A percentile compares a stretch with the other conserved stretches of the same genome.
Conservation (phyloP, 2,329 filamentous ascomycete species). For the Plenodomus lindquistii region DNA sequence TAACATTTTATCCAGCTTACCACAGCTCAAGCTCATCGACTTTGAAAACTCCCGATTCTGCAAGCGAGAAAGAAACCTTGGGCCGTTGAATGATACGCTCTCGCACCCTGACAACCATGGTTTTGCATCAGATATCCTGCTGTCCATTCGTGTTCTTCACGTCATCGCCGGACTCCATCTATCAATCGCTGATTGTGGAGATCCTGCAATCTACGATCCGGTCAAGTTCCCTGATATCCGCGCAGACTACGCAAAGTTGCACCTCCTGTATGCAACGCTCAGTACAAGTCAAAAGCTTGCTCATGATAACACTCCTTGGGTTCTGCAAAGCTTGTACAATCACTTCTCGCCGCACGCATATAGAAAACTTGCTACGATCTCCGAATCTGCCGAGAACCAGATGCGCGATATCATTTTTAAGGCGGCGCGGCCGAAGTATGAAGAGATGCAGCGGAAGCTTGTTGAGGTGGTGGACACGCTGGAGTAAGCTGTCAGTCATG, state of each 20-base stretch:
- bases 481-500: neutral
- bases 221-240: neutral
- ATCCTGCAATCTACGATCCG: neutral
- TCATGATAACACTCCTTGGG: neutral
- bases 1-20: neutral
- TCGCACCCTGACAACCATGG: neutral
- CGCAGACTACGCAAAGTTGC: neutral
- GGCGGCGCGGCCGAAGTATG: neutral
- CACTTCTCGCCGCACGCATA: neutral
- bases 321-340: neutral
- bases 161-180: neutral
- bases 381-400: neutral
- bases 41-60: neutral
- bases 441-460: neutral
- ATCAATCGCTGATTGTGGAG: neutral
- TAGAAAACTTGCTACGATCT: neutral
- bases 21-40: constrained; percentile 4
- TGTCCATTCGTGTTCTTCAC: neutral
- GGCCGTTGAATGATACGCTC: neutral
- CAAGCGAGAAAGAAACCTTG: neutral
- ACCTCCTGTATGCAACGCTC: neutral
- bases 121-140: neutral
- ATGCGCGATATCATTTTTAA: neutral
- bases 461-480: neutral
- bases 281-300: neutral